phyloP scores from a whole-genome alignment of 129 eudicot genomes.

The Heracleum sosnowskyi region DNA sequence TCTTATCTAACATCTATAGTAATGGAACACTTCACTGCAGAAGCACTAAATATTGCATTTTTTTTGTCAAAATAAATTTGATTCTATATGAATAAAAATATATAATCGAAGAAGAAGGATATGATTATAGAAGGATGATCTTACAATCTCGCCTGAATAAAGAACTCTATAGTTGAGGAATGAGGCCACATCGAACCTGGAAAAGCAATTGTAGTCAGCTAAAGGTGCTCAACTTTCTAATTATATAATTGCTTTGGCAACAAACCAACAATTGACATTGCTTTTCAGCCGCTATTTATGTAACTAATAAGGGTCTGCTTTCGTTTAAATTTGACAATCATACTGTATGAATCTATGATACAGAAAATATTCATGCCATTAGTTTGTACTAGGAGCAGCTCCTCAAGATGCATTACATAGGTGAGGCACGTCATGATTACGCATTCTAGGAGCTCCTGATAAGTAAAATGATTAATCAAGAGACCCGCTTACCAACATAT shows the following conservation, averaged over 20 bases:
- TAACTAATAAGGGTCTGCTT: background rate
- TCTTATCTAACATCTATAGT: background rate
- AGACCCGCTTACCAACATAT: no score
- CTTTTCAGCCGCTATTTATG: background rate
- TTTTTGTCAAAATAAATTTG: background rate
- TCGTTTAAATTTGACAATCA: background rate
- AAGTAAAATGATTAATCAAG: background rate
- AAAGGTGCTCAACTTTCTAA: background rate
- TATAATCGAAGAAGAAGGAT: background rate
- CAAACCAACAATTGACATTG: background rate
- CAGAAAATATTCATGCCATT: background rate
- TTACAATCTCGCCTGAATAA: constrained; percentile 67
- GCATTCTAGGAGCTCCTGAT: background rate
- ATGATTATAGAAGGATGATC: constrained; percentile 18
- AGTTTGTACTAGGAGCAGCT: background rate
- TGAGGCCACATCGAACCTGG: constrained; percentile 81
- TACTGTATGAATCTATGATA: background rate
- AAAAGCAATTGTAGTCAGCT: constrained; percentile 13
- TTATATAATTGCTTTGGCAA: background rate
- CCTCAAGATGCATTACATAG: background rate
- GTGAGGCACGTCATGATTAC: background rate
- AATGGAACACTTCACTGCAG: background rate
- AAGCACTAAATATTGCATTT: background rate
- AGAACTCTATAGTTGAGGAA: constrained; percentile 62
- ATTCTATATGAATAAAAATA: background rate